Conservation (phyloP, 176 grass and related monocot genomes). For the Oryza brachyantha region DNA sequence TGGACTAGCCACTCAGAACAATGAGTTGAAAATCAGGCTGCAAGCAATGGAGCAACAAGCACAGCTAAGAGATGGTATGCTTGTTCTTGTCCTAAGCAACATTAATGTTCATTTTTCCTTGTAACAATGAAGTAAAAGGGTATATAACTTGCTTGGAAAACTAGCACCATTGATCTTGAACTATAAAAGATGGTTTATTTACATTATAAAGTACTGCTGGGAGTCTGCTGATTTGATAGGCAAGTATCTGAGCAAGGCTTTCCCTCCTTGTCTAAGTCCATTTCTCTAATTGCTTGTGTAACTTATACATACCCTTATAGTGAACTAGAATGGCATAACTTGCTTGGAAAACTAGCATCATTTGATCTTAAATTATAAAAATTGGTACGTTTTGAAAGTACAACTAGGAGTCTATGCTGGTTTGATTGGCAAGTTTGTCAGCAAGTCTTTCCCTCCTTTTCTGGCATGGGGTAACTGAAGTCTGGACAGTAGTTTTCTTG, state of each 20-base stretch:
- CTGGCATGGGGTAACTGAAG: neutral
- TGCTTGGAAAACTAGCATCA: neutral
- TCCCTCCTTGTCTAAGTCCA: neutral
- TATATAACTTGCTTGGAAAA: neutral
- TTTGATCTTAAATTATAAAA: neutral
- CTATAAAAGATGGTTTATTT: neutral
- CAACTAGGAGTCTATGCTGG: neutral
- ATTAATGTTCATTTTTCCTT: neutral
- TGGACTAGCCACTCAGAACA: conserved; percentile 81
- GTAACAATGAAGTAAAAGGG: neutral
- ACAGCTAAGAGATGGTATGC: conserved; percentile 91
- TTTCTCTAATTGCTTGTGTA: too few species aligned
- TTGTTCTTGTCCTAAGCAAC: neutral
- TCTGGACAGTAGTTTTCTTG: neutral
- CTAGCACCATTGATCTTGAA: neutral
- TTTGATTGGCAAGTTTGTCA: neutral
- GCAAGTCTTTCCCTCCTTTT: neutral
- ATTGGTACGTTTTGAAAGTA: neutral
- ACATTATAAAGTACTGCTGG: neutral
- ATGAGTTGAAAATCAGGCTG: conserved; percentile 86
- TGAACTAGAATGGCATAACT: neutral
- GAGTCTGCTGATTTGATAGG: neutral
- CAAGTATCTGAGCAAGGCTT: neutral
- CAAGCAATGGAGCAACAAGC: conserved; percentile 97
- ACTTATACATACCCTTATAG: too few species aligned